A percentile compares a stretch with the other conserved stretches of the same genome.
Evolutionary conservation across 768 basidiomycete species (phyloP).

Genomic region (Roridomyces roridus): DNA sequence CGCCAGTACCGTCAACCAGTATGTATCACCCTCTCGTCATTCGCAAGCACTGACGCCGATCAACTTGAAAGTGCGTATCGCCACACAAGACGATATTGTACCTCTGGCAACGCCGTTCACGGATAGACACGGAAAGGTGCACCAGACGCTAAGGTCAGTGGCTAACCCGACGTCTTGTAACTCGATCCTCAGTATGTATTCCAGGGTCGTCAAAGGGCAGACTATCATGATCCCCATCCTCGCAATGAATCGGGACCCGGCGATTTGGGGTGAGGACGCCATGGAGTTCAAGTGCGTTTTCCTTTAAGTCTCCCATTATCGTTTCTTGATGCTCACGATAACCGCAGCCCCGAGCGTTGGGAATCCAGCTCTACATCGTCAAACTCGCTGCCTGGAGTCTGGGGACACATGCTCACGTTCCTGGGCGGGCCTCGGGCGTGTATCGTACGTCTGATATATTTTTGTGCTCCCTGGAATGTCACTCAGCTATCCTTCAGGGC

Average conservation of each 20-base stretch:
- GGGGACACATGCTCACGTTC: conserved; percentile 52
- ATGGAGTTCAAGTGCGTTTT: conserved; percentile 50
- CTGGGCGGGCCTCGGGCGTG: conserved; percentile 57
- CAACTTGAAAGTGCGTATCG: conserved; percentile 34
- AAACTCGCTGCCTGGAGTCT: conserved; percentile 50
- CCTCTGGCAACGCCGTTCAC: conserved; percentile 42
- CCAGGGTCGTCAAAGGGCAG: conserved; percentile 25
- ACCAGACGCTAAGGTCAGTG: conserved; percentile 36
- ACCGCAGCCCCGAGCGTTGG: conserved; percentile 60
- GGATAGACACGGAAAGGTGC: conserved; percentile 38
- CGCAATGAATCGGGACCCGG: conserved; percentile 46
- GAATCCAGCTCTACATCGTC: conserved; percentile 38
- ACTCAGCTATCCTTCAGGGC: conserved; percentile 17
- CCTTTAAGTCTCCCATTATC: conserved; percentile 15
- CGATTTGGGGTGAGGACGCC: conserved; percentile 58
- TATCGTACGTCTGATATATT: conserved; percentile 36
- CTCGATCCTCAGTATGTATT: too few relatives aligned
- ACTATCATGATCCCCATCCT: conserved; percentile 43
- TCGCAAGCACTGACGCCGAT: conserved; percentile 47
- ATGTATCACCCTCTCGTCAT: too few relatives aligned
- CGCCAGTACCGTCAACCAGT: conserved; percentile 1
- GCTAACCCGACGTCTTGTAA: too few relatives aligned
- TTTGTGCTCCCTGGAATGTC: conserved; percentile 23
- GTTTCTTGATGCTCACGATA: not conserved
- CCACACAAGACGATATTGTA: conserved; percentile 43